phyloP scores from a whole-genome alignment of 352 stramenopile genomes.

The Globisporangium rhizosaccharum region DNA sequence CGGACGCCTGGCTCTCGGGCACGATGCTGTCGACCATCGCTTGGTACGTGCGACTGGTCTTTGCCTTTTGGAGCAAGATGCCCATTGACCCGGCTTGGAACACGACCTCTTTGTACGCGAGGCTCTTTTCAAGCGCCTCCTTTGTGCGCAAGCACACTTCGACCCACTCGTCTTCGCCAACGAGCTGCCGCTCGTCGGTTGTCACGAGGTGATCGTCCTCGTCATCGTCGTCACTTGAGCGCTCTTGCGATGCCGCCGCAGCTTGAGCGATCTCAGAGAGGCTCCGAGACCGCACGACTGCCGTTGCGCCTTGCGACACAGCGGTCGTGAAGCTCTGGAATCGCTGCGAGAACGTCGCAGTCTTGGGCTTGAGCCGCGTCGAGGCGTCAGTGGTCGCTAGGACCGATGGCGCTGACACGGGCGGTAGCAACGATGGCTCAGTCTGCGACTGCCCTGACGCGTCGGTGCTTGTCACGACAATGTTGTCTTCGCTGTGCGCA shows the following conservation, averaged over 20 bases:
- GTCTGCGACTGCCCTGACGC: not conserved
- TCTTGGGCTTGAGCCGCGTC: slow-evolving; percentile 20
- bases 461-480: slow-evolving; percentile 5
- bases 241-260: no score
- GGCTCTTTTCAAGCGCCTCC: slow-evolving; percentile 47
- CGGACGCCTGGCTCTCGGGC: slow-evolving; percentile 69
- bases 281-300: slow-evolving; percentile 6
- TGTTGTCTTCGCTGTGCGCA: slow-evolving; percentile 30
- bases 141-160: slow-evolving; percentile 52
- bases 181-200: slow-evolving; percentile 25
- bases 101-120: slow-evolving; percentile 56
- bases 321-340: slow-evolving; percentile 61
- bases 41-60: slow-evolving; percentile 56
- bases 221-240: not conserved
- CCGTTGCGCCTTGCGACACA: slow-evolving; percentile 30
- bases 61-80: slow-evolving; percentile 75
- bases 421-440: no score
- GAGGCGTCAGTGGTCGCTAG: not conserved
- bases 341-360: slow-evolving; percentile 55
- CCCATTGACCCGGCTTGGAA: slow-evolving; percentile 67
- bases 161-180: slow-evolving; percentile 73
- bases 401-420: not conserved
- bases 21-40: slow-evolving; percentile 80
- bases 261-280: not conserved
- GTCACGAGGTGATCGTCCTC: no score